Conservation (phyloP, 2,329 filamentous ascomycete genomes). For the Xylariaceae sp. region DNA sequence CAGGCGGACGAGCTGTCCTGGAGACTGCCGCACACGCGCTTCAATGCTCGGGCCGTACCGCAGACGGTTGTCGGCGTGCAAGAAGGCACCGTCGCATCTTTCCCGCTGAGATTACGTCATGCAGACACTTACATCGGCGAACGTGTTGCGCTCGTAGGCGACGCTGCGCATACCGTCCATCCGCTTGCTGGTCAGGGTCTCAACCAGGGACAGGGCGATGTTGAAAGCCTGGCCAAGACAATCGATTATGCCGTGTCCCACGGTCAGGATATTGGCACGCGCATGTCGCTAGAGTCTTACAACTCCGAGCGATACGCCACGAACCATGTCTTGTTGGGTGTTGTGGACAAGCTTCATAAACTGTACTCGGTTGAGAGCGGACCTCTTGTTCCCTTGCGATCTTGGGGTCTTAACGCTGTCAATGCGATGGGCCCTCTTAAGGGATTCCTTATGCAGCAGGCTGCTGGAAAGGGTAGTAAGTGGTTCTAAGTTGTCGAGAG, state of each 20-base stretch:
- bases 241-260: conserved; percentile 73
- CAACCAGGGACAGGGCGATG: conserved; percentile 88
- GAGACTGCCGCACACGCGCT: conserved; percentile 66
- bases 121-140: conserved; percentile 90
- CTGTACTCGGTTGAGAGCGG: conserved; percentile 77
- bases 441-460: conserved; percentile 76
- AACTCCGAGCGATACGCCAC: conserved; percentile 72
- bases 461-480: conserved; percentile 47
- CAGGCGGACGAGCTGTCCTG: conserved; percentile 77
- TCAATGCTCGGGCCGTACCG: conserved; percentile 53
- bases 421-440: conserved; percentile 73
- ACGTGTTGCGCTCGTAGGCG: conserved; percentile 85
- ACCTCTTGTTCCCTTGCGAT: conserved; percentile 74
- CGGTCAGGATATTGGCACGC: conserved; percentile 80
- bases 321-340: conserved; percentile 74
- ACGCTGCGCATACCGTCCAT: conserved; percentile 92
- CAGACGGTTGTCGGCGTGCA: conserved; percentile 67
- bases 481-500: conserved; percentile 17
- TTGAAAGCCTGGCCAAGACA: conserved; percentile 68
- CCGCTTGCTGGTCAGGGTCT: conserved; percentile 91
- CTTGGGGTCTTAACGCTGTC: conserved; percentile 69
- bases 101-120: conserved; percentile 86
- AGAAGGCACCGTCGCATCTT: conserved; percentile 74
- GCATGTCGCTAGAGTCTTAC: conserved; percentile 76
- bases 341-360: conserved; percentile 87